Base-by-base conservation (phyloP, 495 filamentous ascomycete genomes). In the Sordaria brevicollis region DNA sequence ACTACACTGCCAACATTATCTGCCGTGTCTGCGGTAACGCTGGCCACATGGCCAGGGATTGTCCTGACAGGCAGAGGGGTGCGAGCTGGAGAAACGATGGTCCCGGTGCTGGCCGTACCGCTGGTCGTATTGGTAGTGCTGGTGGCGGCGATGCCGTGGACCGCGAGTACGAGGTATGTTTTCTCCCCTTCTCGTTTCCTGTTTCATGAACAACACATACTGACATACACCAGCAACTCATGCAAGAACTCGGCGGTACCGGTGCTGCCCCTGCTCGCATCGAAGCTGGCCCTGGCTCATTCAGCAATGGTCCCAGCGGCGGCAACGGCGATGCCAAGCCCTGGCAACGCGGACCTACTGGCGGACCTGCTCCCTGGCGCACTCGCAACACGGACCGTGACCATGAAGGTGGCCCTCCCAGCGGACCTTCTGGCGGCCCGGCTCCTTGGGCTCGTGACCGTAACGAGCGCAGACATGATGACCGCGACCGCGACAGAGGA, bases 1-100 rank as follows among this genome's bases (percentile, higher is more conserved):
- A 99, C 80, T 98, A 91, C 81, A 98, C 96, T 31, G 93, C 96
- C 74, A 97, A 93, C 78, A 97, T 98, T 81, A 99, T 99, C 80
- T 99, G 96, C 84, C 94, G 95, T 73, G 92, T 97, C 76, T 99
- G 96, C 82, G 96, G 96, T 57, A 80, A 81, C 65, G 78, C 78
- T 21, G 80, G 80, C 21, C 80, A 82, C 43, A 81, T 82, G 77
- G 79, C 80, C 33, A 74, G 80, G 35, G 80, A 82, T 83, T 99
- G 95, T 84, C 92, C 93, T 29, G 93, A 98, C 76, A 88, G 93
- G 76, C 92, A 94, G 81, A 88, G 92, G 76, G 95, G 95, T 77
- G 88, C 88, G 34, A 93, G 92, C 78, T 97, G 92, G 93, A 93
- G 94, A 70, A 96, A 96, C 74, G 88, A 89, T 70, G 86, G 84